Evolutionary conservation across 108 stramenopile genomes (phyloP), one percentile per base, ranked within the genome.

Genomic region (Skeletonema grethae): DNA sequence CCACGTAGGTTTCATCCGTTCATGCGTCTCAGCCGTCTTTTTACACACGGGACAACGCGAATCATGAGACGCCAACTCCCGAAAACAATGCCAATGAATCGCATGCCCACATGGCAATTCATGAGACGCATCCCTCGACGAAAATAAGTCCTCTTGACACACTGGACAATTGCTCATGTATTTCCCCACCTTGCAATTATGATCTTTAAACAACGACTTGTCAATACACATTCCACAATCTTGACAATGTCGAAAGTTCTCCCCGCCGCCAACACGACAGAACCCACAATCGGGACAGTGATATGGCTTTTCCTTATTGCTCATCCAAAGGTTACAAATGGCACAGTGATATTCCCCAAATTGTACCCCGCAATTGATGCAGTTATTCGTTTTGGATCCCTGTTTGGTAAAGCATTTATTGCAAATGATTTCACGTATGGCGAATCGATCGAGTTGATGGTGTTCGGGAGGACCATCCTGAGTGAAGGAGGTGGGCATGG

Each of bases 151-250:
- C 69, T 95, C 94, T 20, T 89, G 85, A 72, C 94, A 95, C 0
- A 95, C 90, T 6, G 94, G 94, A 58, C 94, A 95, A 55, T 92
- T 92, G 75, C 85, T 87, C 84, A 92, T 95, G 83, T 92, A 95
- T 59, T 91, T 95, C 53, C 91, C 94, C 56, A 87, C 84, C 73
- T 88, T 89, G 56, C 94, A 95, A 67, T 90, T 92, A 61, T 95
- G 94, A 18, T 80, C 80, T 20, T 83, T 63, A 67, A 91, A 92
- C 20, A 95, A 79, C 57, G 76, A 83, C 13, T 87, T 85, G 31
- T 88, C 88, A 63, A 95, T 95, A 69, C 94, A 95, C 94, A 92
- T 95, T 66, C 94, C 91, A 57, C 94, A 95, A 46, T 90, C 91
- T 41, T 86, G 65, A 75, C 94, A 95, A 66, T 95, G 94, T 13